Evolutionary conservation across 768 basidiomycete species (phyloP).

Genomic region (Pulveroboletus sp.): DNA sequence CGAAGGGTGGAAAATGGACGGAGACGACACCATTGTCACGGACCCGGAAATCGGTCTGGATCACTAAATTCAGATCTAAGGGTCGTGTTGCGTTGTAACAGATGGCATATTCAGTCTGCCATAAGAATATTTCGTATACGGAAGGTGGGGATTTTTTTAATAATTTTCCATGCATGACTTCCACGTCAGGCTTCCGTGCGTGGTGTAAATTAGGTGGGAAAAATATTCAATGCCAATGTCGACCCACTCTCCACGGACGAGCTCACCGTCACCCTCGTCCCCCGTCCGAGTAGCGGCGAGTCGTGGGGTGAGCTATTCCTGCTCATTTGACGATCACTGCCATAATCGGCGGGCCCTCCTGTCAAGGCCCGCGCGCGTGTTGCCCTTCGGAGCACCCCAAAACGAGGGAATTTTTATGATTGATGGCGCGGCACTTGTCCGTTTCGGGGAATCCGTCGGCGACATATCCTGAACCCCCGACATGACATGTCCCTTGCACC

Average conservation of each 20-base stretch:
- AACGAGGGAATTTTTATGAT: conserved; percentile 21
- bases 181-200: conserved; percentile 25
- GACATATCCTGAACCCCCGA: conserved; percentile 20
- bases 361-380: conserved; percentile 18
- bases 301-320: not conserved
- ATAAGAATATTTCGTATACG: conserved; percentile 38
- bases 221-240: conserved; percentile 7
- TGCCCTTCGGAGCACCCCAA: conserved; percentile 25
- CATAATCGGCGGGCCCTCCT: conserved; percentile 17
- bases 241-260: conserved; percentile 4
- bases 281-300: not conserved
- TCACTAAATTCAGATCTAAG: conserved; percentile 71
- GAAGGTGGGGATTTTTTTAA: conserved; percentile 45
- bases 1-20: conserved; percentile 39
- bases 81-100: conserved; percentile 56
- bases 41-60: conserved; percentile 43
- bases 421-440: conserved; percentile 26
- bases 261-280: not conserved
- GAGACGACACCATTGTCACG: conserved; percentile 38
- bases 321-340: conserved; percentile 26
- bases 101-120: conserved; percentile 39
- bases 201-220: conserved; percentile 22
- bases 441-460: conserved; percentile 25
- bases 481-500: conserved; percentile 20
- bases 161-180: conserved; percentile 32